Percentiles rank a stretch among this genome's conserved stretches.
phyloP scores from a whole-genome alignment of 768 basidiomycete genomes.

The Gyrodon lividus region DNA sequence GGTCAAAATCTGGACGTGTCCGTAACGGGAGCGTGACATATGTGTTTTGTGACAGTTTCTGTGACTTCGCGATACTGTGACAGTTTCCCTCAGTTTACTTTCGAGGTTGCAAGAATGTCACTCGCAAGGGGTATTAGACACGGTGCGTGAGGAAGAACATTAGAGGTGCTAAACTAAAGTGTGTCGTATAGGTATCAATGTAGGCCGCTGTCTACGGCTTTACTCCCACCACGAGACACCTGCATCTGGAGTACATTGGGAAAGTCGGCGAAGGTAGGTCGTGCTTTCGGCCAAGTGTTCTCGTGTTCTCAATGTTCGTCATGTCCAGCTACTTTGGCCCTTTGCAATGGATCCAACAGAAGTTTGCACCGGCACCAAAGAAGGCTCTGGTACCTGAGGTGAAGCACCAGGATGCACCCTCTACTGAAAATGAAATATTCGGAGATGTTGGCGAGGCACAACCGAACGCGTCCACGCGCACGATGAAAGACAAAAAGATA shows the following conservation, averaged over 20 bases:
- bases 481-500: conserved; percentile 15
- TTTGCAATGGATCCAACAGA: conserved; percentile 62
- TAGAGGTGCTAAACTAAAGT: background rate
- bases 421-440: conserved; percentile 43
- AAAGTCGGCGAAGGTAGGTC: conserved; percentile 47
- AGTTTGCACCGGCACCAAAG: conserved; percentile 48
- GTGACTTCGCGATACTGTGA: conserved; percentile 19
- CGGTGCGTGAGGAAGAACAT: conserved; percentile 18
- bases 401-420: conserved; percentile 35
- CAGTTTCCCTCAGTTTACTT: conserved; percentile 14
- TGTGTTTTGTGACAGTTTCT: conserved; percentile 14
- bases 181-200: conserved; percentile 15
- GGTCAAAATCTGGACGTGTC: conserved; percentile 21
- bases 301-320: conserved; percentile 1
- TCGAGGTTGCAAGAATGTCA: conserved; percentile 22
- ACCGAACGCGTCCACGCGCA: conserved; percentile 11
- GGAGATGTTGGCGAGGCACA: conserved; percentile 26
- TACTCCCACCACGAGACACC: conserved; percentile 3
- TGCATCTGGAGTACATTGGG: conserved; percentile 31
- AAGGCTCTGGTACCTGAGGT: conserved; percentile 45
- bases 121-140: conserved; percentile 23
- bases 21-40: conserved; percentile 21
- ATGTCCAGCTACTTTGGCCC: conserved; percentile 53
- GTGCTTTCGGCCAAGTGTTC: background rate
- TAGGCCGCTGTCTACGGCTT: conserved; percentile 12